phyloP scores from a whole-genome alignment of 1,284 basidiomycete species.

The Meira miltonrushii region DNA sequence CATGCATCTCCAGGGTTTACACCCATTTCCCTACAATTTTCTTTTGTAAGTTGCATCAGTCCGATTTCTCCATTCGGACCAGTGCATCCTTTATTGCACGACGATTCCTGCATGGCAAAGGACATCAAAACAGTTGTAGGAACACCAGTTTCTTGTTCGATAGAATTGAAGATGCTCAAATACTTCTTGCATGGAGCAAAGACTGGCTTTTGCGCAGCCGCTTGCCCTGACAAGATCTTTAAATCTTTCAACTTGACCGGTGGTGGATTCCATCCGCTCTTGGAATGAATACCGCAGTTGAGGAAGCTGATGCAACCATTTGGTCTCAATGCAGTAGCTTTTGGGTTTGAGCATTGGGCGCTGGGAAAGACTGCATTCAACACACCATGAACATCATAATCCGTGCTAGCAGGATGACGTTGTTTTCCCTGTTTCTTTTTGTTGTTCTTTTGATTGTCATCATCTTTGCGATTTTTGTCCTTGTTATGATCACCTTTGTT shows the following conservation, averaged over 20 bases:
- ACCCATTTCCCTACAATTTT: slow-evolving; percentile 21
- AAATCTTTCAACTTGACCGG: slow-evolving; percentile 24
- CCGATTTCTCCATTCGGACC: slow-evolving; percentile 38
- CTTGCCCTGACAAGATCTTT: slow-evolving; percentile 20
- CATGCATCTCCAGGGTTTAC: slow-evolving; percentile 27
- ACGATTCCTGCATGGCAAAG: slow-evolving; percentile 38
- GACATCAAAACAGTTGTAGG: slow-evolving; percentile 33
- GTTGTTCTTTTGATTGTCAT: neutral
- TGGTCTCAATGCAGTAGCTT: slow-evolving; percentile 25
- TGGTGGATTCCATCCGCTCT: slow-evolving; percentile 33
- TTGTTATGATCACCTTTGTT: too few species aligned
- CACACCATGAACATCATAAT: neutral
- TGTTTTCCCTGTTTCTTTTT: neutral
- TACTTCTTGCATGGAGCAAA: slow-evolving; percentile 33
- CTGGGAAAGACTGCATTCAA: neutral
- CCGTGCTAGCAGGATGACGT: neutral
- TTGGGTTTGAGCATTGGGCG: neutral
- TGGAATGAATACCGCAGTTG: slow-evolving; percentile 30
- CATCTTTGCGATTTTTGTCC: neutral
- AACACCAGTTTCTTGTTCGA: slow-evolving; percentile 21
- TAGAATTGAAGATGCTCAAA: slow-evolving; percentile 27
- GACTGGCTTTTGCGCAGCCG: slow-evolving; percentile 16
- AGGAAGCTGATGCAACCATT: slow-evolving; percentile 35
- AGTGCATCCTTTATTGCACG: slow-evolving; percentile 27
- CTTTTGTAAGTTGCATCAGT: slow-evolving; percentile 39